phyloP scores from a whole-genome alignment of 208 protist species.

The Porcisia hertigi region DNA sequence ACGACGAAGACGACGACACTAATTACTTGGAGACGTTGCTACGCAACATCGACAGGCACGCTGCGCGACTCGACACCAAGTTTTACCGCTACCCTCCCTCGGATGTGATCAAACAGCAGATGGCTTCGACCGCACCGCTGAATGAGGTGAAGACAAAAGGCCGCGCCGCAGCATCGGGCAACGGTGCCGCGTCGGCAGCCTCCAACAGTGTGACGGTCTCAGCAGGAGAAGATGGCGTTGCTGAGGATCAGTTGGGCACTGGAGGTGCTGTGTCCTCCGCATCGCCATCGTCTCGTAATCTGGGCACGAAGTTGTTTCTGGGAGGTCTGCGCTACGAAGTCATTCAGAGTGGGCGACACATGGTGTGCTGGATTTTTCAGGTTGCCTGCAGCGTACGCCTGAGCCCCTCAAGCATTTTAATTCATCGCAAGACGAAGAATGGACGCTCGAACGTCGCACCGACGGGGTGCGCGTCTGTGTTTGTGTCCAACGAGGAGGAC shows the following conservation, averaged over 20 bases:
- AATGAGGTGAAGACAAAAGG: conserved; percentile 16
- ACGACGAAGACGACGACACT: conserved; percentile 13
- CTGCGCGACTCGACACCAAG: conserved; percentile 28
- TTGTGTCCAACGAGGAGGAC: conserved; percentile 52
- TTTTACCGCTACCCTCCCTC: conserved; percentile 62
- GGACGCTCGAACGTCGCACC: conserved; percentile 44
- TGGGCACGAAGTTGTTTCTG: conserved; percentile 79
- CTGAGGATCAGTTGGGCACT: background rate
- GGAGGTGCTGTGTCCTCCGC: background rate
- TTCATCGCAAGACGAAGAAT: conserved; percentile 72
- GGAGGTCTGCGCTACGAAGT: conserved; percentile 86
- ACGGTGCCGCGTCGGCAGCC: background rate
- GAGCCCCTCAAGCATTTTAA: conserved; percentile 55
- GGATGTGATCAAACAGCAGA: conserved; percentile 46
- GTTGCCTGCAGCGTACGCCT: conserved; percentile 60
- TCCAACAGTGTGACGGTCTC: background rate
- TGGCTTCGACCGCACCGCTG: background rate
- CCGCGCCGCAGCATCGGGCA: background rate
- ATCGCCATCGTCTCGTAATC: conserved; percentile 4
- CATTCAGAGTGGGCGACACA: conserved; percentile 68
- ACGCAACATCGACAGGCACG: conserved; percentile 29
- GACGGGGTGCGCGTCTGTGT: conserved; percentile 83
- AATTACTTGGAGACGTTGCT: conserved; percentile 28
- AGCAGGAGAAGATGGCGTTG: background rate
- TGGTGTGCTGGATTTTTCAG: conserved; percentile 77